Evolutionary conservation across 768 basidiomycete genomes (phyloP).

Genomic region (Kwoniella sp.): DNA sequence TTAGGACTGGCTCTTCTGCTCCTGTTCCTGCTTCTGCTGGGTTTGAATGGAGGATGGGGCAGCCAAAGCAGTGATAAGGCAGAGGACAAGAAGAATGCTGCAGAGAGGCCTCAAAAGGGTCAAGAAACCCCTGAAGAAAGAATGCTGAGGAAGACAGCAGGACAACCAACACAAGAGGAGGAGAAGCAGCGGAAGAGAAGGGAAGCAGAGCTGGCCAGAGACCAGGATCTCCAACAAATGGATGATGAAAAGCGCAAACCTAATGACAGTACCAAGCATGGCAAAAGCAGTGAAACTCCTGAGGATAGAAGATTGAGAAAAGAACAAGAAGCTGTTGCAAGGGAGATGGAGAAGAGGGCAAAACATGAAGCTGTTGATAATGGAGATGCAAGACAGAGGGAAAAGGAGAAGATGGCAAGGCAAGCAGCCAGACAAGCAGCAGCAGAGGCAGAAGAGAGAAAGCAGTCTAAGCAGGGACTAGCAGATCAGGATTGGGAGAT

Average conservation of each 20-base stretch:
- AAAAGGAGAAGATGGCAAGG: constrained; percentile 7
- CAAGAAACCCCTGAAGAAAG: neutral
- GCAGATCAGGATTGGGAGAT: neutral
- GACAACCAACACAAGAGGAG: neutral
- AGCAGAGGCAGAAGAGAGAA: neutral
- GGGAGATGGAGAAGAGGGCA: neutral
- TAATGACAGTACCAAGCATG: too few species aligned
- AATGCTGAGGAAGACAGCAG: neutral
- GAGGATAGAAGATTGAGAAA: constrained; percentile 5
- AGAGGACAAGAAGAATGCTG: neutral
- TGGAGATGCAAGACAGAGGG: constrained; percentile 1
- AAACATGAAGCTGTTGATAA: too few species aligned
- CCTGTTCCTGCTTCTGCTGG: constrained; percentile 20
- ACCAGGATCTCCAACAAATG: neutral
- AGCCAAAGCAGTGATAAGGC: neutral
- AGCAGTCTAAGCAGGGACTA: neutral
- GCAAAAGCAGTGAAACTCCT: neutral
- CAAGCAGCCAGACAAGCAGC: neutral
- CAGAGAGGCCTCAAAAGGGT: neutral
- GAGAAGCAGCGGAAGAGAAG: constrained; percentile 1
- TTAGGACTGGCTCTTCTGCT: constrained; percentile 21
- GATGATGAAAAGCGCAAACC: neutral
- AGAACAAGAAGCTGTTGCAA: neutral
- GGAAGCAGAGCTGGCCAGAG: neutral
- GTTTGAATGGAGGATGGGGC: constrained; percentile 21